These are phyloP conservation scores for Kwoniella dejecticola DNA, from an alignment of 768 basidiomycete species.

Conservation along the genomic window DNA sequence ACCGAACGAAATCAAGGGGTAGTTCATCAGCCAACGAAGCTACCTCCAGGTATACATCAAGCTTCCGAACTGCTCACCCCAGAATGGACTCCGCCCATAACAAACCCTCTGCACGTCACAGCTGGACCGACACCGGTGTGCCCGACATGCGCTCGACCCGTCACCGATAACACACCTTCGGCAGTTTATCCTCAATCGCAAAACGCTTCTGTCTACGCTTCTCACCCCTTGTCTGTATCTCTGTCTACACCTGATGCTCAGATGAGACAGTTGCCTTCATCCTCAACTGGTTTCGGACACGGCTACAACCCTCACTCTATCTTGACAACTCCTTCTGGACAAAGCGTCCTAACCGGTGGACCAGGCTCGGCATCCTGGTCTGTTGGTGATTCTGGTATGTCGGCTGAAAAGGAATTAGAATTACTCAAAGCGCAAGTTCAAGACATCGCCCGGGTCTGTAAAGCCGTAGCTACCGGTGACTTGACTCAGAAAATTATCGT, in stretches of 20 bases:
- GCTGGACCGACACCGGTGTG: conserved; percentile 16
- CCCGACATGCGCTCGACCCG: conserved; percentile 34
- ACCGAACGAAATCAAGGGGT: conserved; percentile 25
- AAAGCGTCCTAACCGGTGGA: conserved; percentile 34
- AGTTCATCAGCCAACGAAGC: conserved; percentile 10
- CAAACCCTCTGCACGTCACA: neutral
- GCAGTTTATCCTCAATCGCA: neutral
- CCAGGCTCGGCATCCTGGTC: conserved; percentile 37
- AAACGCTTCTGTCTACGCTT: conserved; percentile 19
- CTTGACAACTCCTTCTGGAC: conserved; percentile 31
- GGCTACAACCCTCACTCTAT: conserved; percentile 21
- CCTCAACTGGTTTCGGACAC: neutral
- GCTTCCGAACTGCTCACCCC: conserved; percentile 32
- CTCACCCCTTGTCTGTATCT: conserved; percentile 34
- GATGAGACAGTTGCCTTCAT: conserved; percentile 13
- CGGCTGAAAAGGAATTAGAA: conserved; percentile 65
- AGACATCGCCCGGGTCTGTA: conserved; percentile 76
- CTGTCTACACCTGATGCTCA: conserved; percentile 36
- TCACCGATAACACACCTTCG: conserved; percentile 4
- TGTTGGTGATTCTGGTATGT: conserved; percentile 45
- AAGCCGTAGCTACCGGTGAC: conserved; percentile 75
- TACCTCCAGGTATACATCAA: conserved; percentile 18
- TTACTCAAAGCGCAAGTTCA: conserved; percentile 82
- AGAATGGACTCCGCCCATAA: conserved; percentile 44
- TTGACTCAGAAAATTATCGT: conserved; percentile 77